Evolutionary conservation across 2,329 filamentous ascomycete genomes (phyloP), one percentile per base, ranked within the genome.

Genomic region (Dryadomyces sulphureus): DNA sequence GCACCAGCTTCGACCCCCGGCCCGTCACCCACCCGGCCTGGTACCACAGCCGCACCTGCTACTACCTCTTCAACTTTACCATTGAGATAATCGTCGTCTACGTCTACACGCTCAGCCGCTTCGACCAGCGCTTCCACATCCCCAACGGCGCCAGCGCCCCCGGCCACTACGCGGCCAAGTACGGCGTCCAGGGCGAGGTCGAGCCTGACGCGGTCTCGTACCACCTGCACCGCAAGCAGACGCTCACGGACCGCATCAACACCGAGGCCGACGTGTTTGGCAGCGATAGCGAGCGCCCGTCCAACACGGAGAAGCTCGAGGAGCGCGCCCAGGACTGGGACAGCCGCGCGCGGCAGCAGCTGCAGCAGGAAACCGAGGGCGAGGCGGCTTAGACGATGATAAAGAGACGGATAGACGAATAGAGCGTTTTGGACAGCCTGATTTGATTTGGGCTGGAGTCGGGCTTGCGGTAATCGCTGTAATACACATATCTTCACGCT

Each of bases 51-150:
- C 84, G 81, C 59, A 73, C 78, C 2, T 77, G 74, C 55, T 94
- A 87, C 66, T 94, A 92, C 65, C 64, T 78, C 57, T 84, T 92
- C 66, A 84, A 85, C 63, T 93, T 84, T 57, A 66, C 65, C 16
- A 68, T 89, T 34, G 88, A 94, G 62, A 65, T 89, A 36, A 57
- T 82, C 21, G 77, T 87, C 34, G 70, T 90, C 5, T 72, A 70
- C 45, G 63, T 79, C 8, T 90, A 84, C 61, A 70, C 79, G 0
- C 56, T 82, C 16, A 61, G 72, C 19, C 73, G 87, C 27, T 78
- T 92, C 50, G 88, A 94, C 59, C 69, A 71, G 50, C 74, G 84
- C 38, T 93, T 90, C 65, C 72, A 81, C 57, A 65, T 92, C 21
- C 84, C 84, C 1, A 66, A 92, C 57, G 81, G 82, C 39, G 77